phyloP scores from a whole-genome alignment of 768 basidiomycete species.

The Lactifluus rugatus region DNA sequence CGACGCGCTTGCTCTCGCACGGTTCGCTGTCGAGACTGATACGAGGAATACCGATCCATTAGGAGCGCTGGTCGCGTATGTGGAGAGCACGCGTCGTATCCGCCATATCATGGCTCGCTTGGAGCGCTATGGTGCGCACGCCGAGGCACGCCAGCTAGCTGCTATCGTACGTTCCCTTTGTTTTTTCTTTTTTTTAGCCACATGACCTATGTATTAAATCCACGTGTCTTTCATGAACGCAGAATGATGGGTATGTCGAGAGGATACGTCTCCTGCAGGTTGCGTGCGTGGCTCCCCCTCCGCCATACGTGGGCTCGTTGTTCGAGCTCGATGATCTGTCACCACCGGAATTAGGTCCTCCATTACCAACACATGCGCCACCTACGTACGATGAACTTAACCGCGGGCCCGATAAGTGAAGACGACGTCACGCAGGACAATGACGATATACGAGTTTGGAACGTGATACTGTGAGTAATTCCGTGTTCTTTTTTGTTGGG shows the following conservation, averaged over 20 bases:
- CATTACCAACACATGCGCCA: background rate
- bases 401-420: background rate
- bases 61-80: slow-evolving; percentile 3
- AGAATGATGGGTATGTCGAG: slow-evolving; percentile 4
- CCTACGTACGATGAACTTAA: background rate
- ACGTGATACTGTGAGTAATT: background rate
- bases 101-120: slow-evolving; percentile 4
- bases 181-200: background rate
- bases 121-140: slow-evolving; percentile 10
- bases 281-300: background rate
- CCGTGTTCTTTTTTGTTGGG: background rate
- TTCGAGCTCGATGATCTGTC: background rate
- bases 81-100: slow-evolving; percentile 6
- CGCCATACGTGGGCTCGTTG: background rate
- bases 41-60: background rate
- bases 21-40: slow-evolving; percentile 10
- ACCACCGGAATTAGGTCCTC: too few species aligned
- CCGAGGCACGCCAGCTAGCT: background rate
- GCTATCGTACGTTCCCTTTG: slow-evolving; percentile 4
- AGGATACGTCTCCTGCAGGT: slow-evolving; percentile 6
- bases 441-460: background rate
- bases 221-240: background rate
- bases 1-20: slow-evolving; percentile 1
- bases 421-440: background rate
- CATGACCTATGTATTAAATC: background rate